Evolutionary conservation across 257 asterid genomes (phyloP).

Genomic region (Fraxinus quadrangulata): DNA sequence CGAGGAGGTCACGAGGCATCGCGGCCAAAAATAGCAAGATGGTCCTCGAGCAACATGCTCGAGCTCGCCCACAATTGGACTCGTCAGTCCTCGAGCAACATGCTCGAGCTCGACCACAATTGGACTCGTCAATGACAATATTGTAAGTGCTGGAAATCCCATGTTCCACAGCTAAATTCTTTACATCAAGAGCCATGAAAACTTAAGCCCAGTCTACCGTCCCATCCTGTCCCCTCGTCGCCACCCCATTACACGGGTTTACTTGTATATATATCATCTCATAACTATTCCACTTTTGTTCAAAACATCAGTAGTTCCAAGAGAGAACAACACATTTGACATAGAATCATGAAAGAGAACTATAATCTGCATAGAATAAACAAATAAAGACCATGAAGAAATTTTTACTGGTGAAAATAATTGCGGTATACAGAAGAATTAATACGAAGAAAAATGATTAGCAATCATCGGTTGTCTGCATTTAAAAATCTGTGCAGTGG

Average conservation of each 20-base stretch:
- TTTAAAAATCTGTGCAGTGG: conserved; percentile 20
- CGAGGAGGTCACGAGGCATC: too few relatives aligned
- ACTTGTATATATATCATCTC: background rate
- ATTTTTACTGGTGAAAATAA: background rate
- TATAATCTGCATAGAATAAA: background rate
- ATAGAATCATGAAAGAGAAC: too few relatives aligned
- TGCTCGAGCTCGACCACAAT: too few relatives aligned
- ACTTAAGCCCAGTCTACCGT: background rate
- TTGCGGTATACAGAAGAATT: background rate
- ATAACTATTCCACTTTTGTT: background rate
- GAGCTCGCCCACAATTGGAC: too few relatives aligned
- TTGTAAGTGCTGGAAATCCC: conserved; percentile 20
- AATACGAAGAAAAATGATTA: background rate
- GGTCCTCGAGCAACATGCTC: too few relatives aligned
- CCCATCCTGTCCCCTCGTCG: too few relatives aligned
- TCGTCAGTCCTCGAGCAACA: too few relatives aligned
- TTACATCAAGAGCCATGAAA: conserved; percentile 26
- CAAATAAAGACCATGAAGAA: background rate
- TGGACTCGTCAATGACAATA: background rate
- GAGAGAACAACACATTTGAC: background rate
- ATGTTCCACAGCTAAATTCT: background rate
- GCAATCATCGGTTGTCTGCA: conserved; percentile 12
- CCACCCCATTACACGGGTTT: background rate
- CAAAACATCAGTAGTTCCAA: background rate
- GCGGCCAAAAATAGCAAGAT: too few relatives aligned